These are phyloP conservation scores for Polysphondylium violaceum DNA, from an alignment of 78 protist species.

Conservation along the genomic window DNA sequence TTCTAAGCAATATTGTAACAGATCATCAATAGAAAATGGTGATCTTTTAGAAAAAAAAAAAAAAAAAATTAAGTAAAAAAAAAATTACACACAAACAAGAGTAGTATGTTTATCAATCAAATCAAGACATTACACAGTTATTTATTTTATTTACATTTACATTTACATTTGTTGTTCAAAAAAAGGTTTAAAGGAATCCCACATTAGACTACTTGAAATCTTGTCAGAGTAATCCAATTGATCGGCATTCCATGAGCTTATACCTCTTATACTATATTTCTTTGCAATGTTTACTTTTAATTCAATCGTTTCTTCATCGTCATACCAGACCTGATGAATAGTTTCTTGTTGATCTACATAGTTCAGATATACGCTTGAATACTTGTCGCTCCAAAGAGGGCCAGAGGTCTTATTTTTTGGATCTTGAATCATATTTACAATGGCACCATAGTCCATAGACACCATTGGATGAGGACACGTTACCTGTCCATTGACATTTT, in stretches of 20 bases:
- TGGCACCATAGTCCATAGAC: background rate
- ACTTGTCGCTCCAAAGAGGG: slow-evolving; percentile 14
- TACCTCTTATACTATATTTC: slow-evolving; percentile 7
- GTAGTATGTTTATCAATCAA: too few species aligned
- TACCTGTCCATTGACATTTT: too few species aligned
- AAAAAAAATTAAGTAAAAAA: too few species aligned
- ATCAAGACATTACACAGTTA: too few species aligned
- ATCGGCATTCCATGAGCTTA: slow-evolving; percentile 33
- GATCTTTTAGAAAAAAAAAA: too few species aligned
- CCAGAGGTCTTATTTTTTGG: background rate
- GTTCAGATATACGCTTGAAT: slow-evolving; percentile 35
- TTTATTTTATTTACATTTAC: too few species aligned
- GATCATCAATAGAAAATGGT: too few species aligned
- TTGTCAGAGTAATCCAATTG: background rate
- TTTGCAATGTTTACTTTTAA: slow-evolving; percentile 24
- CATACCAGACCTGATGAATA: slow-evolving; percentile 56
- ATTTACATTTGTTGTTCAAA: background rate
- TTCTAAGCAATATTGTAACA: too few species aligned
- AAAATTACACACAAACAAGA: too few species aligned
- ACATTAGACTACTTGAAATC: slow-evolving; percentile 11
- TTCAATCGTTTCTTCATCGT: slow-evolving; percentile 19
- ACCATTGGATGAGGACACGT: slow-evolving; percentile 60
- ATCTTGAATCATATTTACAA: background rate
- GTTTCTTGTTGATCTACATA: background rate
- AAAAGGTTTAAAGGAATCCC: slow-evolving; percentile 21